Evolutionary conservation across 2,329 filamentous ascomycete genomes (phyloP), one percentile per base, ranked within the genome.

Genomic region (Moelleriella libera): DNA sequence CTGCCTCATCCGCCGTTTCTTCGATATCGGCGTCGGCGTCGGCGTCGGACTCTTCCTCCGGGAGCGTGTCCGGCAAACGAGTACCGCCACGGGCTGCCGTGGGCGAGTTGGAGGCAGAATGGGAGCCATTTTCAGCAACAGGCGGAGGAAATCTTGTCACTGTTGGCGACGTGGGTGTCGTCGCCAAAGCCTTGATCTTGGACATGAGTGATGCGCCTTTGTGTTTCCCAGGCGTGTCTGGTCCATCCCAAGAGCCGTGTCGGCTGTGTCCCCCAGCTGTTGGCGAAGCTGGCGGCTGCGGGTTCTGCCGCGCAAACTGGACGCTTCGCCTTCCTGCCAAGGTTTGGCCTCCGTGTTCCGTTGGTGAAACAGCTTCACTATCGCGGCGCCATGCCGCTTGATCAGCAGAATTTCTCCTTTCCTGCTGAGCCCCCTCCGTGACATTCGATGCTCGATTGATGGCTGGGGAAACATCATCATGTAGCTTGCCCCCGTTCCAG

Each of bases 1-100:
- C 67, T n/a, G 73, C 74, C 59, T 95, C 89, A 46, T 88, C 87
- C 0, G 82, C 85, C 43, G 88, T 94, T 60, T 92, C 87, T 60
- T 51, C 49, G 12, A 49, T 40, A 44, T 51, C 48, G 6, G 44
- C 50, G 41, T 49, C 52, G 12, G 44, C 53, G 30, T 76, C 74
- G 30, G 68, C 68, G 42, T 70, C 65, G 7, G 61, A 62, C 50
- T 65, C 60, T 49, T 74, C 72, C 53, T 77, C 75, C 41, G 68
- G 63, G 48, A 80, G 61, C 1, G 72, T 77, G 21, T 73, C 68
- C 8, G 75, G 75, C 52, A 78, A 68, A 48, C 70, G 68, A 44
- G 70, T 66, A 31, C 68, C 65, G 28, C 63, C 57, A 40, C 73
- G 68, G 2, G 64, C 58, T 6, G 63, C 57, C 1, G 67, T 68